Percentiles rank a stretch among this genome's conserved stretches.
These are phyloP conservation scores for Paecilomyces variotii DNA, from an alignment of 2,329 filamentous ascomycete species.

Conservation along the genomic window DNA sequence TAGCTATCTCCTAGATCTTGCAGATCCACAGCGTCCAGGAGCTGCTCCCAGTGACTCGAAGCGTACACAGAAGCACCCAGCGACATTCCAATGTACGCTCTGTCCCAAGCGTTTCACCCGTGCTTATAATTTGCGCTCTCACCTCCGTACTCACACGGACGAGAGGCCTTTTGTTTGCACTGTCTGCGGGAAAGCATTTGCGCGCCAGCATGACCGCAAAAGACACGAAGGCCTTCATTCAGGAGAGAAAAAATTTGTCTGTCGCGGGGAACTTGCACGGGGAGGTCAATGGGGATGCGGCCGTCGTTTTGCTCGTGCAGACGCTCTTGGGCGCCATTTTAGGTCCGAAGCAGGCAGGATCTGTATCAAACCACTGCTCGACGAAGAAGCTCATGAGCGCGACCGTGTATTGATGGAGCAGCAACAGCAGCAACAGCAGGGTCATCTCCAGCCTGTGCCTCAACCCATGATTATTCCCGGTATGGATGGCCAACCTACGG, in stretches of 20 bases:
- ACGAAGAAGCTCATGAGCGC: constrained; percentile 82
- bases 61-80: constrained; percentile 93
- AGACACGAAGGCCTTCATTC: constrained; percentile 93
- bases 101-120: constrained; percentile 95
- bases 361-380: constrained; percentile 93
- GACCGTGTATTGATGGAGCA: constrained; percentile 69
- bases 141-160: constrained; percentile 92
- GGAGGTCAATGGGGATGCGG: constrained; percentile 87
- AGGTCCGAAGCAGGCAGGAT: constrained; percentile 89
- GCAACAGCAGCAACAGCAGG: constrained; percentile 50
- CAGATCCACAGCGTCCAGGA: constrained; percentile 75
- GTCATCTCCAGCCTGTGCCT: constrained; percentile 50
- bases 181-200: constrained; percentile 94
- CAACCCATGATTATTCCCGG: constrained; percentile 55
- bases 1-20: constrained; percentile 81
- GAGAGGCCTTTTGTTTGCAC: constrained; percentile 96
- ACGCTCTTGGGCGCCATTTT: constrained; percentile 91
- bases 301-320: constrained; percentile 84
- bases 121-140: constrained; percentile 92
- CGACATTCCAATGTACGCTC: constrained; percentile 87
- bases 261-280: constrained; percentile 79
- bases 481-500: constrained; percentile 47
- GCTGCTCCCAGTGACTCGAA: constrained; percentile 56
- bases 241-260: constrained; percentile 98
- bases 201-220: constrained; percentile 93